phyloP scores from a whole-genome alignment of 805 yeast species.

The Diddensiella santjacobensis region DNA sequence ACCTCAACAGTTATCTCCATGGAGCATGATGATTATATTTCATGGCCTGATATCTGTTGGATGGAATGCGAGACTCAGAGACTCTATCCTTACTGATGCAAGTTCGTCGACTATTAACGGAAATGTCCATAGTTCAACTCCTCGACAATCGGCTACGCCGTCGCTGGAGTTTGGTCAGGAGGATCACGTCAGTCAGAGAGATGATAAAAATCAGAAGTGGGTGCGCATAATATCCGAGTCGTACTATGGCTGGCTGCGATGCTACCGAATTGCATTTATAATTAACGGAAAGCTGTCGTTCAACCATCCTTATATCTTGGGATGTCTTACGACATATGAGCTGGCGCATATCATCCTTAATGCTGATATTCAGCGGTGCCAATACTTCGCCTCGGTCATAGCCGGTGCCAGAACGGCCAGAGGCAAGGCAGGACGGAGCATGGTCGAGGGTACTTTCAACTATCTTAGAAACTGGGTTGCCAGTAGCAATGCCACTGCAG shows the following conservation, averaged over 20 bases:
- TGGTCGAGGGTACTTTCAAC: constrained; percentile 5
- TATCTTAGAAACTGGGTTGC: constrained; percentile 14
- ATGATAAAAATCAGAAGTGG: constrained; percentile 10
- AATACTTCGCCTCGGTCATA: constrained; percentile 13
- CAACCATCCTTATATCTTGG: constrained; percentile 26
- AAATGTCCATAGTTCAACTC: not conserved
- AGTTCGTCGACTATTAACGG: not conserved
- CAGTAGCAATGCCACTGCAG: constrained; percentile 7
- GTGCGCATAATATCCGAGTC: constrained; percentile 20
- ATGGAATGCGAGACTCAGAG: constrained; percentile 22
- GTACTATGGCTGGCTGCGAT: constrained; percentile 24
- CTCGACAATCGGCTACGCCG: not conserved
- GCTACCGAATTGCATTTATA: constrained; percentile 23
- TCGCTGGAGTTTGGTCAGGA: not conserved
- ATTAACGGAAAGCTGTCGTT: constrained; percentile 21
- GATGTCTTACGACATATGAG: constrained; percentile 26
- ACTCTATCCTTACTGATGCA: constrained; percentile 11
- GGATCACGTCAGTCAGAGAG: not conserved
- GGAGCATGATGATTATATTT: constrained; percentile 28
- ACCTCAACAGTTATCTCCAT: constrained; percentile 21
- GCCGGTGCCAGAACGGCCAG: constrained; percentile 1
- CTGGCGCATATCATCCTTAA: constrained; percentile 25
- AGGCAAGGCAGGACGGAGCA: not conserved
- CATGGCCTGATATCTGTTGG: constrained; percentile 26
- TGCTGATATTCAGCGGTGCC: constrained; percentile 18